phyloP scores from a whole-genome alignment of 805 yeast genomes.

The Candida ipomoeae region DNA sequence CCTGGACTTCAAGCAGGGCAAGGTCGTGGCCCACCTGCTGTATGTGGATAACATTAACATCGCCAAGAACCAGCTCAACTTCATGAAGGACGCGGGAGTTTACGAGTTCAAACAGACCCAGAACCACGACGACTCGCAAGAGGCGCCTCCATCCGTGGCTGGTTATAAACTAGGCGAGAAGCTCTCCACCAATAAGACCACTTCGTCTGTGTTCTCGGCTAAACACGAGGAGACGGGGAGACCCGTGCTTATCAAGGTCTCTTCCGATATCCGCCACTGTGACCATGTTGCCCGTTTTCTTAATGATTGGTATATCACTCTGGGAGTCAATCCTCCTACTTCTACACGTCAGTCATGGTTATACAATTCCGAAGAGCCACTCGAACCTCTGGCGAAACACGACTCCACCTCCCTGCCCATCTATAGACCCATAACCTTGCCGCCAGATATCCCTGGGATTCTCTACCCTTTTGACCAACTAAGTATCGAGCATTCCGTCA shows the following conservation, averaged over 20 bases:
- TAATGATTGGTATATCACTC: constrained; percentile 33
- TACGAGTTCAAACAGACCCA: constrained; percentile 8
- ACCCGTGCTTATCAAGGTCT: constrained; percentile 21
- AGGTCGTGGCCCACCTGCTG: constrained; percentile 19
- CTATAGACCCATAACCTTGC: constrained; percentile 23
- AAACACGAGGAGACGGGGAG: constrained; percentile 12
- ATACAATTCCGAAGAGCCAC: neutral
- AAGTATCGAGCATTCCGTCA: constrained; percentile 8
- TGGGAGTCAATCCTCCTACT: constrained; percentile 20
- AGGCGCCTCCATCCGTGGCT: constrained; percentile 16
- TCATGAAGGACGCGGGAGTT: constrained; percentile 13
- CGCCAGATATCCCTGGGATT: constrained; percentile 24
- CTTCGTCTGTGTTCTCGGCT: constrained; percentile 19
- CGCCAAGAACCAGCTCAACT: constrained; percentile 19
- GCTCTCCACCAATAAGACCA: constrained; percentile 11
- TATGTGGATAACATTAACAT: constrained; percentile 26
- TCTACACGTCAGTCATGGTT: constrained; percentile 9
- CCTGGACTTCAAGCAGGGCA: constrained; percentile 12
- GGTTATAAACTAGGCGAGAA: constrained; percentile 24
- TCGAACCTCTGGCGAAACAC: neutral
- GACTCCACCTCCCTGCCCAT: neutral
- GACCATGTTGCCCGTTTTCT: constrained; percentile 25
- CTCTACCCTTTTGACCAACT: constrained; percentile 25
- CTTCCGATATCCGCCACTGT: constrained; percentile 21
- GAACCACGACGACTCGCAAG: constrained; percentile 14